Conservation (phyloP, 108 stramenopile species). For the Heterococcus sp. region DNA sequence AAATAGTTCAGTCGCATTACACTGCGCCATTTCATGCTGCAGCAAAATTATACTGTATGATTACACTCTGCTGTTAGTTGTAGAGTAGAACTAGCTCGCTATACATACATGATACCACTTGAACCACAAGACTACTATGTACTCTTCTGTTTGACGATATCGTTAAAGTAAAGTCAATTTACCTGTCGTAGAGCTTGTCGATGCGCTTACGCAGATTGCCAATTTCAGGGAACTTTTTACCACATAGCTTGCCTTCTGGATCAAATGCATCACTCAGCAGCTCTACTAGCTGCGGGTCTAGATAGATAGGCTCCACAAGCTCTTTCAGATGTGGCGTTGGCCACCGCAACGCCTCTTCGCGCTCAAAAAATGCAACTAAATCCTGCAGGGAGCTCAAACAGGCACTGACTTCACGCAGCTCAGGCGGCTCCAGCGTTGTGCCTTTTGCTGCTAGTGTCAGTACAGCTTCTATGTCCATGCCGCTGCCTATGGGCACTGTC, state of each 20-base stretch:
- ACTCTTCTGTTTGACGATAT: too few species aligned
- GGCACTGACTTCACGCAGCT: constrained; percentile 24
- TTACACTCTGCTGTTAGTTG: too few species aligned
- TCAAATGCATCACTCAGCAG: constrained; percentile 50
- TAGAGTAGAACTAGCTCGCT: too few species aligned
- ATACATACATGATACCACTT: too few species aligned
- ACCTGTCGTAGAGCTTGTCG: constrained; percentile 8
- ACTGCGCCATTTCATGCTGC: too few species aligned
- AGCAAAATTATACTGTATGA: too few species aligned
- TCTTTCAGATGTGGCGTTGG: background rate
- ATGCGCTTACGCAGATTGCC: constrained; percentile 21
- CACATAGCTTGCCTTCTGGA: constrained; percentile 39
- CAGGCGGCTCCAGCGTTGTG: constrained; percentile 21
- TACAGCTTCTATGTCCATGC: constrained; percentile 19
- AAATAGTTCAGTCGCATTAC: too few species aligned
- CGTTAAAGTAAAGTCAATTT: too few species aligned
- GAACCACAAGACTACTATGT: too few species aligned
- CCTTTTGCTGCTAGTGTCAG: constrained; percentile 13
- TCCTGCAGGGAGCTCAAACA: background rate
- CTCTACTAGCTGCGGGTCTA: constrained; percentile 42
- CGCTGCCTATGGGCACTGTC: constrained; percentile 18
- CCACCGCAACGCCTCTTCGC: background rate
- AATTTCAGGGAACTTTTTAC: constrained; percentile 41
- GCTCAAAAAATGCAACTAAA: background rate
- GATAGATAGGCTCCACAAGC: background rate